Evolutionary conservation across 495 filamentous ascomycete genomes (phyloP).

Genomic region (Aspergillus hancockii): DNA sequence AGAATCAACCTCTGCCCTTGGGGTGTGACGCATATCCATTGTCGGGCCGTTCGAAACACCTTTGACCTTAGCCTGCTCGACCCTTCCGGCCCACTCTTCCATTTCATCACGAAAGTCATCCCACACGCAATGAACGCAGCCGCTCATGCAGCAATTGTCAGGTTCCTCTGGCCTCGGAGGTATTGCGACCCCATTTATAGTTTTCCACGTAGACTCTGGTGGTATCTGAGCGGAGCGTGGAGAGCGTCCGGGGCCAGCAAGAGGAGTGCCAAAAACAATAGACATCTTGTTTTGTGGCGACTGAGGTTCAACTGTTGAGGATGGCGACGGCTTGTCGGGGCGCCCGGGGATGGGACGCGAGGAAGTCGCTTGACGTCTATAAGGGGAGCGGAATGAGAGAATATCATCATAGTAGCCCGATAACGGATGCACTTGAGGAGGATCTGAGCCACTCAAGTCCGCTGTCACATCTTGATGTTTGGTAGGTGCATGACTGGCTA

Average conservation of each 20-base stretch:
- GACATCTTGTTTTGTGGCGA: slow-evolving; percentile 56
- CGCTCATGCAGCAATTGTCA: slow-evolving; percentile 99
- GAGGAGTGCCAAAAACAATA: slow-evolving; percentile 74
- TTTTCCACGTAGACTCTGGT: slow-evolving; percentile 46
- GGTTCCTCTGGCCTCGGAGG: slow-evolving; percentile 86
- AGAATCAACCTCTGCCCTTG: slow-evolving; percentile 39
- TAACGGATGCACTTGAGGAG: slow-evolving; percentile 40
- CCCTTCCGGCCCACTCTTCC: slow-evolving; percentile 76
- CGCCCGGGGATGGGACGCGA: slow-evolving; percentile 24
- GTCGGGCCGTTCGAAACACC: slow-evolving; percentile 23
- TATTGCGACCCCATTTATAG: slow-evolving; percentile 76
- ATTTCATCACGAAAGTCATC: slow-evolving; percentile 86
- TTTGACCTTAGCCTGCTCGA: slow-evolving; percentile 54
- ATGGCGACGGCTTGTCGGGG: slow-evolving; percentile 29
- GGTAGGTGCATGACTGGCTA: slow-evolving; percentile 19
- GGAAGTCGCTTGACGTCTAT: slow-evolving; percentile 24
- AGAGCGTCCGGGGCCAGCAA: slow-evolving; percentile 68
- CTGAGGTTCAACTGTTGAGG: slow-evolving; percentile 26
- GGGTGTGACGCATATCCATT: slow-evolving; percentile 35
- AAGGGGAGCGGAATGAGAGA: slow-evolving; percentile 32
- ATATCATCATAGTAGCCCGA: slow-evolving; percentile 45
- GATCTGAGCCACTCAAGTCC: slow-evolving; percentile 8
- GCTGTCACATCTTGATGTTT: slow-evolving; percentile 16
- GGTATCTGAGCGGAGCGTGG: slow-evolving; percentile 53
- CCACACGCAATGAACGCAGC: slow-evolving; percentile 98